A percentile compares a stretch with the other conserved stretches of the same genome.
phyloP scores from a whole-genome alignment of 2,329 filamentous ascomycete genomes.

The Aspergillus jensenii region DNA sequence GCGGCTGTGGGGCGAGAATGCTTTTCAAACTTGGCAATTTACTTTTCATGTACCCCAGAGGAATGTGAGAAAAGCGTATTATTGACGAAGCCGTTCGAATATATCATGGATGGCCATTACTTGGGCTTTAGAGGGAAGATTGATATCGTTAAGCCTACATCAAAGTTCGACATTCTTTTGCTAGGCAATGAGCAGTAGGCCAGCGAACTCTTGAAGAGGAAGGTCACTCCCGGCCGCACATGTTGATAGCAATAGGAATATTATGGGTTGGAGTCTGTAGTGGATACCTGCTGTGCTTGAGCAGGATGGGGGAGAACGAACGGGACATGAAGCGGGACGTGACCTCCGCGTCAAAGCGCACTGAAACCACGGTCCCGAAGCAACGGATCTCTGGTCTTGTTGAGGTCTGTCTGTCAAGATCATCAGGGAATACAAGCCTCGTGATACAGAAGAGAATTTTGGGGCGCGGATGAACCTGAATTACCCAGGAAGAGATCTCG shows the following conservation, averaged over 20 bases:
- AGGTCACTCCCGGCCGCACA: neutral
- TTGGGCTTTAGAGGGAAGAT: neutral
- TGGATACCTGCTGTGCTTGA: neutral
- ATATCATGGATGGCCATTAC: neutral
- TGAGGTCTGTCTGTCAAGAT: neutral
- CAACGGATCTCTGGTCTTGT: neutral
- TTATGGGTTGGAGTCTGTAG: neutral
- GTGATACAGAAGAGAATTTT: neutral
- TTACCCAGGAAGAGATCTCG: neutral
- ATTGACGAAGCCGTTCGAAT: neutral
- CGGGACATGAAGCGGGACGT: neutral
- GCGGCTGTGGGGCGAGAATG: neutral
- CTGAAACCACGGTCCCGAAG: neutral
- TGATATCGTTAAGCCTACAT: no score
- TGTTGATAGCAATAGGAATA: neutral
- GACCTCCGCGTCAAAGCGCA: neutral
- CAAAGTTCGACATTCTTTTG: neutral
- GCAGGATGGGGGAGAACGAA: neutral
- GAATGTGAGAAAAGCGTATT: neutral
- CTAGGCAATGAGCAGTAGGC: neutral
- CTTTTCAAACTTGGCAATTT: neutral
- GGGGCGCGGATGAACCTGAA: no score
- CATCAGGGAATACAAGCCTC: neutral
- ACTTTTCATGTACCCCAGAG: neutral
- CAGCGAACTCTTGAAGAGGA: neutral